Evolutionary conservation across 306 rosid genomes (phyloP).

Genomic region (Begonia masoniana): DNA sequence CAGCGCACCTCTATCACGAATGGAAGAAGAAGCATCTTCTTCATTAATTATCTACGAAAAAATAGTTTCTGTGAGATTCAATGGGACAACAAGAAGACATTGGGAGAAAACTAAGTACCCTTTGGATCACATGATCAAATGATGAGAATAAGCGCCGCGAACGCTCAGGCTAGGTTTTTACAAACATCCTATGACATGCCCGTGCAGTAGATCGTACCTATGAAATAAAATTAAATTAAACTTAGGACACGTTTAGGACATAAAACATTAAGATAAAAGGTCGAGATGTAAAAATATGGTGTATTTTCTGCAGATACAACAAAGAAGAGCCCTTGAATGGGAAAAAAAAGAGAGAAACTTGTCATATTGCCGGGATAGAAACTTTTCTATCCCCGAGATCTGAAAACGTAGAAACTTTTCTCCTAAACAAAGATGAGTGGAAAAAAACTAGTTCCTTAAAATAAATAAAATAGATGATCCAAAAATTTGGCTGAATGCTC

Average conservation of each 20-base stretch:
- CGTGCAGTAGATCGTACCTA: conserved; percentile 97
- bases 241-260: conserved; percentile 2
- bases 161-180: conserved; percentile 98
- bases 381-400: too few relatives aligned
- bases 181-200: conserved; percentile 90
- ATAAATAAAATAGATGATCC: too few relatives aligned
- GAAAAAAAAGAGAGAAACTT: too few relatives aligned
- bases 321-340: too few relatives aligned
- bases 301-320: too few relatives aligned
- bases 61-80: conserved; percentile 7
- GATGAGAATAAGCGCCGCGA: conserved; percentile 70
- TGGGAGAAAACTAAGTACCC: conserved; percentile 39
- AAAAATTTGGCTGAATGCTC: too few relatives aligned
- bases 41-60: conserved; percentile 75
- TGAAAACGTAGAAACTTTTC: too few relatives aligned
- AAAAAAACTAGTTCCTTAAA: too few relatives aligned
- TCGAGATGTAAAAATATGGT: too few relatives aligned
- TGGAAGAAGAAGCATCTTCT: conserved; percentile 91
- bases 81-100: conserved; percentile 15
- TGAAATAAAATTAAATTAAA: conserved; percentile 19
- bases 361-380: too few relatives aligned
- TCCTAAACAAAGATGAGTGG: too few relatives aligned
- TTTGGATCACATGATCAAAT: conserved; percentile 90
- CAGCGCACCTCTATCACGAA: conserved; percentile 75
- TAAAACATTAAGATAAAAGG: too few relatives aligned